phyloP scores from a whole-genome alignment of 1,284 basidiomycete genomes.

The Irpex sp. region DNA sequence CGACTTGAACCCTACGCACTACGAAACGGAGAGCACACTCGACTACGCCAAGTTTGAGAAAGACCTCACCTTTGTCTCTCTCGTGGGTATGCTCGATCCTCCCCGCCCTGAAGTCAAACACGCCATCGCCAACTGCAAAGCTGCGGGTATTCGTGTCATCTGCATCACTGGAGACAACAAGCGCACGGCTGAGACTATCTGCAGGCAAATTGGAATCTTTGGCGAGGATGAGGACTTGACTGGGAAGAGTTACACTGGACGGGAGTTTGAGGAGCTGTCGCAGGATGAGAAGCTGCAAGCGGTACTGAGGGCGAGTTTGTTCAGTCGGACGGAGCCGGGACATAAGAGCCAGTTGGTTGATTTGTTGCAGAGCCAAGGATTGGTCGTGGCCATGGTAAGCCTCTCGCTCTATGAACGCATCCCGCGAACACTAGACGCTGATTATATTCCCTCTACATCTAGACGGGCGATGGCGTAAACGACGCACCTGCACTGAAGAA shows the following conservation, averaged over 20 bases:
- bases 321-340: conserved; percentile 90
- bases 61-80: conserved; percentile 88
- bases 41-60: conserved; percentile 91
- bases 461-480: conserved; percentile 95
- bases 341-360: conserved; percentile 97
- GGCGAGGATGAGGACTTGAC: conserved; percentile 76
- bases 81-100: conserved; percentile 98
- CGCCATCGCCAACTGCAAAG: conserved; percentile 88
- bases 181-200: conserved; percentile 96
- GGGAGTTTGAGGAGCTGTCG: conserved; percentile 83
- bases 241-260: conserved; percentile 93
- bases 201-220: conserved; percentile 94
- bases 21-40: conserved; percentile 71
- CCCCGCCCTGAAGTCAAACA: conserved; percentile 90
- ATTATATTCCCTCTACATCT: not conserved
- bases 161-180: conserved; percentile 99
- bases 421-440: conserved; percentile 7
- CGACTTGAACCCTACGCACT: conserved; percentile 77
- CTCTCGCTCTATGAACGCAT: not conserved
- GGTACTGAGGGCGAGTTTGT: conserved; percentile 85
- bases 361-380: conserved; percentile 85
- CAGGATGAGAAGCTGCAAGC: conserved; percentile 81
- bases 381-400: conserved; percentile 96
- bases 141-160: conserved; percentile 94
- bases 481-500: conserved; percentile 96